Base-by-base conservation (phyloP, 108 stramenopile genomes). In the Cyclotella cryptica region DNA sequence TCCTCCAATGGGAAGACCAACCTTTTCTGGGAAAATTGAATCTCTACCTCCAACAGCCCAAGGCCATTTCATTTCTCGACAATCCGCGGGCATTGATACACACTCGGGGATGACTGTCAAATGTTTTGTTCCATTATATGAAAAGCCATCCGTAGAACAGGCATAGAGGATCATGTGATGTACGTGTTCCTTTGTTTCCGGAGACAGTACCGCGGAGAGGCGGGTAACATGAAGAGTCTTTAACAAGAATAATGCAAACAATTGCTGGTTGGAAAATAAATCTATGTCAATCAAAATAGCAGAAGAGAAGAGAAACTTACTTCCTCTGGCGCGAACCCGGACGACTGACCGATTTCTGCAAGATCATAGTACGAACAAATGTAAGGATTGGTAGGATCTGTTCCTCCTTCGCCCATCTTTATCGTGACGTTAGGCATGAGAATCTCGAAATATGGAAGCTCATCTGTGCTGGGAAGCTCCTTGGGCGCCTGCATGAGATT, bases 121-220 rank as follows among this genome's bases (percentile, higher is more conserved):
- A 35, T 66, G 64, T 41, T 63, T 30, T 5, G 0, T 19, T 66
- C 35, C 64, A 3, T 24, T 14, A 46, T 12, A 22, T 27, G 14
- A 10, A 35, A 21, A 41, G 43, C 3, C 22, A 47, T 46, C 22
- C 3, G 24, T 2, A 27, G 14, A 12, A 47, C 64, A 66, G 1
- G 64, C 45, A 29, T 46, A 66, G 14, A 66, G 64, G 24, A 47
- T 66, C 64, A 66, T 66, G 45, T 66, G 64, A 47, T 66, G 64
- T 29, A 66, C 45, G 26, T 66, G 26, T 17, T 44, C 12, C 22
- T 66, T 27, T 11, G 43, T 24, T 22, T 1, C 64, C 1, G 21
- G 45, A 27, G 28, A 21, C 11, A 66, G 43, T 8, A 66, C 21
- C 24, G 64, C 42, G 7, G 43, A 45, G 44, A 46, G 44, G 1